These are phyloP conservation scores for Lenzites betulinus DNA, from an alignment of 768 basidiomycete genomes.

Conservation along the genomic window DNA sequence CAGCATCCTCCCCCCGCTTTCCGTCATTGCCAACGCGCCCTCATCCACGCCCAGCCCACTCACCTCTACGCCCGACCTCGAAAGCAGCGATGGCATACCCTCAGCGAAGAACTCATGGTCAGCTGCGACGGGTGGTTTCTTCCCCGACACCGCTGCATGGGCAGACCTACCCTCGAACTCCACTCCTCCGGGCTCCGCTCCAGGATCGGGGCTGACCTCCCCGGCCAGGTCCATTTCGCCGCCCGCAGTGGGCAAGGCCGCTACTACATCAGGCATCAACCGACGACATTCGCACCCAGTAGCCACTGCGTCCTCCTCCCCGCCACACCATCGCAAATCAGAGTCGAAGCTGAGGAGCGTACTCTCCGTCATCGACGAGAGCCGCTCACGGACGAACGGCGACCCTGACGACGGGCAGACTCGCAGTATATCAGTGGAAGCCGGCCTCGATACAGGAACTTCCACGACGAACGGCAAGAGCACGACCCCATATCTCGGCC, in stretches of 20 bases:
- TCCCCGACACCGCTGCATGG: conserved; percentile 44
- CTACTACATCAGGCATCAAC: conserved; percentile 20
- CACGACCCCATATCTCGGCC: conserved; percentile 6
- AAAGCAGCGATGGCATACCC: conserved; percentile 27
- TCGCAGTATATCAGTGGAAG: conserved; percentile 16
- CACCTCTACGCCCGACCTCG: conserved; percentile 42
- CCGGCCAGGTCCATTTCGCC: conserved; percentile 53
- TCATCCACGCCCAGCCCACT: conserved; percentile 65
- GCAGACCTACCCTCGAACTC: conserved; percentile 26
- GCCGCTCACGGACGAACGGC: conserved; percentile 38
- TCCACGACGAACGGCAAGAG: conserved; percentile 27
- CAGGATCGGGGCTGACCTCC: conserved; percentile 24
- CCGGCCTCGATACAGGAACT: conserved; percentile 18
- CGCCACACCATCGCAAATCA: conserved; percentile 50
- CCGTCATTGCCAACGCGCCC: conserved; percentile 65
- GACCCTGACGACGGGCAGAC: conserved; percentile 10
- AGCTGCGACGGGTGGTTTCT: conserved; percentile 45
- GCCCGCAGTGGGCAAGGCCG: conserved; percentile 29
- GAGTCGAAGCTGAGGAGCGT: conserved; percentile 71
- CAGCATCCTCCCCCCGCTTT: conserved; percentile 86
- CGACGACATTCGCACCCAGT: conserved; percentile 58
- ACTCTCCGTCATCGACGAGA: conserved; percentile 73
- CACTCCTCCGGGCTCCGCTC: conserved; percentile 25
- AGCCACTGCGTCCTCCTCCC: conserved; percentile 25
- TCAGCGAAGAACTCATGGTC: conserved; percentile 46